Evolutionary conservation across 1,284 basidiomycete species (phyloP).

Genomic region (Testicularia cyperi): DNA sequence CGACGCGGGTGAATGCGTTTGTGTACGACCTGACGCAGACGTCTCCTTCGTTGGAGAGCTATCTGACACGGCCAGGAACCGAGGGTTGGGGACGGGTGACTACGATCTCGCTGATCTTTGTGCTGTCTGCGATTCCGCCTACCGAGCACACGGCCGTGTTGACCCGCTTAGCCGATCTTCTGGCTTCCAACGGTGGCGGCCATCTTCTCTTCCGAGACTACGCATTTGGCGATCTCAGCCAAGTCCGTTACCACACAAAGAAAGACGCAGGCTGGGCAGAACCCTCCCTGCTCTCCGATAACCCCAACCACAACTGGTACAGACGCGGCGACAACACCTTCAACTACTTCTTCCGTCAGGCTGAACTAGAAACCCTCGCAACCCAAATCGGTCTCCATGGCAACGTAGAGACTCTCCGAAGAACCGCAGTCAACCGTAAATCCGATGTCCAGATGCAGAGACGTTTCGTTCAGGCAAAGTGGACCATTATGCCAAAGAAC

Average conservation of each 20-base stretch:
- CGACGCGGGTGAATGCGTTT: constrained; percentile 55
- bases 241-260: constrained; percentile 59
- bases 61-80: constrained; percentile 3
- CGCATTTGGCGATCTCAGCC: constrained; percentile 58
- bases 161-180: constrained; percentile 2
- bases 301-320: constrained; percentile 47
- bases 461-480: constrained; percentile 52
- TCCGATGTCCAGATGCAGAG: constrained; percentile 36
- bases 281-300: constrained; percentile 52
- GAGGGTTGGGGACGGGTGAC: constrained; percentile 21
- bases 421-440: constrained; percentile 21
- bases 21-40: constrained; percentile 55
- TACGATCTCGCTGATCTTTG: constrained; percentile 58
- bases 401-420: constrained; percentile 14
- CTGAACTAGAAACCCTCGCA: constrained; percentile 43
- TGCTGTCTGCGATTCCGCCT: constrained; percentile 60
- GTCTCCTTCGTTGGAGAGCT: not conserved
- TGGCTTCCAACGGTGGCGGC: not conserved
- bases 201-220: constrained; percentile 60
- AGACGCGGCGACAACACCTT: constrained; percentile 60
- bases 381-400: constrained; percentile 37
- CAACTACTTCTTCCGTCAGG: constrained; percentile 59
- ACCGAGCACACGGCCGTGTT: constrained; percentile 34
- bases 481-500: too few relatives aligned
- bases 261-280: constrained; percentile 51